These are phyloP conservation scores for Pseudozyma thailandica DNA, from an alignment of 1,284 basidiomycete species.

Conservation along the genomic window DNA sequence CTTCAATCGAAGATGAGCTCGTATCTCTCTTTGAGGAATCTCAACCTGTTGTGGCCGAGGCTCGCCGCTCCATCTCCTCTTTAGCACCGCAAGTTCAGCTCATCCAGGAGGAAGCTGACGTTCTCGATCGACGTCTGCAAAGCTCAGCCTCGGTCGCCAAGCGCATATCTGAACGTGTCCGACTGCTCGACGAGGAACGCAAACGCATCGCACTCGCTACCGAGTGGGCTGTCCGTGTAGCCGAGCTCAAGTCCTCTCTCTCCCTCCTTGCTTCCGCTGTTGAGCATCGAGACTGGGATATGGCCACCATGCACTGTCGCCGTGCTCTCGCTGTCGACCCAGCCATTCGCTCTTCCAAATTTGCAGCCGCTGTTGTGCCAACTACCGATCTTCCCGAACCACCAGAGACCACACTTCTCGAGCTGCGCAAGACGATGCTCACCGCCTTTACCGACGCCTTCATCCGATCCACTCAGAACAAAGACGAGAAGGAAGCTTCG, in stretches of 20 bases:
- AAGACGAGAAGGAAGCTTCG: conserved; percentile 77
- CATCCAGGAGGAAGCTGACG: conserved; percentile 75
- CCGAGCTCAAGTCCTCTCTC: conserved; percentile 91
- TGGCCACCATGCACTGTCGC: conserved; percentile 87
- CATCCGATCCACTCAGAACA: conserved; percentile 80
- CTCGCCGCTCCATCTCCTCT: conserved; percentile 67
- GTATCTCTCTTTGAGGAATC: conserved; percentile 76
- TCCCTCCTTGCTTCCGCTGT: conserved; percentile 80
- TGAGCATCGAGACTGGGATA: conserved; percentile 90
- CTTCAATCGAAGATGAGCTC: conserved; percentile 80
- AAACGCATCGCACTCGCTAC: conserved; percentile 82
- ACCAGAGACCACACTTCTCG: conserved; percentile 82
- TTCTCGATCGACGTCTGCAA: conserved; percentile 74
- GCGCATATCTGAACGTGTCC: conserved; percentile 86
- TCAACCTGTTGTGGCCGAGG: conserved; percentile 35
- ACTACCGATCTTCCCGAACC: conserved; percentile 86
- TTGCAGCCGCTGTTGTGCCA: conserved; percentile 88
- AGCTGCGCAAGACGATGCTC: conserved; percentile 80
- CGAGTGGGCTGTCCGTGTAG: conserved; percentile 84
- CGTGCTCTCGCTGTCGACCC: conserved; percentile 84
- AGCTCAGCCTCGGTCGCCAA: conserved; percentile 84
- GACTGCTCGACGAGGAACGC: conserved; percentile 89
- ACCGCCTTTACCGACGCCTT: conserved; percentile 83
- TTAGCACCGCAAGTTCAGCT: conserved; percentile 76
- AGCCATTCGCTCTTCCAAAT: conserved; percentile 82